These are phyloP conservation scores for Ogataea saltuana DNA, from an alignment of 805 yeast genomes.

Conservation along the genomic window DNA sequence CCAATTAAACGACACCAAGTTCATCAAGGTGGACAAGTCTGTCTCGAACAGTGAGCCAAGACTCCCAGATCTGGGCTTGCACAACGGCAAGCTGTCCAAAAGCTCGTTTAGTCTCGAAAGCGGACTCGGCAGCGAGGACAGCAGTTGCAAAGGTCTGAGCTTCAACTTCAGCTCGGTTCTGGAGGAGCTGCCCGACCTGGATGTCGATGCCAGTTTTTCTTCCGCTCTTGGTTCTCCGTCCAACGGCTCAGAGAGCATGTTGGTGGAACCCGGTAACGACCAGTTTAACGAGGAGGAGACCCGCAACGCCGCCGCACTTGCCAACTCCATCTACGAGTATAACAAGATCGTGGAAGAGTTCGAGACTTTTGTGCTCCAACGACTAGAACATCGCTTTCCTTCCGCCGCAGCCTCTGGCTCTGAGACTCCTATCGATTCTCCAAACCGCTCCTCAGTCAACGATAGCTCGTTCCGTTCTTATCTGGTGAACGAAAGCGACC, in stretches of 20 bases:
- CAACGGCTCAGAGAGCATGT: not conserved
- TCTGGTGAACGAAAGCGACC: slow-evolving; percentile 5
- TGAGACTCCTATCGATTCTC: slow-evolving; percentile 2
- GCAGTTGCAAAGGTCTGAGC: slow-evolving; percentile 9
- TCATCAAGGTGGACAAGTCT: slow-evolving; percentile 7
- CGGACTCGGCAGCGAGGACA: slow-evolving; percentile 10
- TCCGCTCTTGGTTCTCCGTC: slow-evolving; percentile 3
- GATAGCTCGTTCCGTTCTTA: slow-evolving; percentile 17
- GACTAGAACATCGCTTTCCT: slow-evolving; percentile 7
- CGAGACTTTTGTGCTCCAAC: slow-evolving; percentile 38
- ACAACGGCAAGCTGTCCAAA: not conserved
- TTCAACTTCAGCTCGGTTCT: slow-evolving; percentile 13
- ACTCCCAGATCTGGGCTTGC: slow-evolving; percentile 22
- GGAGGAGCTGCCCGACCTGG: slow-evolving; percentile 9
- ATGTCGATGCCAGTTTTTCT: slow-evolving; percentile 6
- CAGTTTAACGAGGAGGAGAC: slow-evolving; percentile 11
- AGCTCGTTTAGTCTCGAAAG: slow-evolving; percentile 7
- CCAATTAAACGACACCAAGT: slow-evolving; percentile 19
- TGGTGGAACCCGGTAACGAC: not conserved
- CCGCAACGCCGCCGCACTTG: slow-evolving; percentile 29
- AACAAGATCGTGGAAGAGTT: slow-evolving; percentile 47
- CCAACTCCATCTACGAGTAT: slow-evolving; percentile 56
- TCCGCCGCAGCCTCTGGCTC: slow-evolving; percentile 14
- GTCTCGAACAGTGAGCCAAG: slow-evolving; percentile 21
- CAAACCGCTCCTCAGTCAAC: slow-evolving; percentile 19